A percentile compares a stretch with the other conserved stretches of the same genome.
phyloP scores from a whole-genome alignment of 371 early-diverging fungal genomes.

The Smittium culicis region DNA sequence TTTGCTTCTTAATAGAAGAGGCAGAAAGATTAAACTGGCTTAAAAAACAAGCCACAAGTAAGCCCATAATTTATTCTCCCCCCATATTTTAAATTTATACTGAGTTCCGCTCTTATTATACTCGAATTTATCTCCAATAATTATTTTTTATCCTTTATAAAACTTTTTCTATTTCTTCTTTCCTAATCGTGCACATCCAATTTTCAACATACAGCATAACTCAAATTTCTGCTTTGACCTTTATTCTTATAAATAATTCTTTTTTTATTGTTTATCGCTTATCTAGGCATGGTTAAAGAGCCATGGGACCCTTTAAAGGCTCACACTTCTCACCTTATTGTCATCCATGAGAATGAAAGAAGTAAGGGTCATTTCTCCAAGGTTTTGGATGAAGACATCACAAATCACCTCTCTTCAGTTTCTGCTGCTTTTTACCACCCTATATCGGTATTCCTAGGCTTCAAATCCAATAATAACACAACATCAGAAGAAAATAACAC shows the following conservation, averaged over 20 bases:
- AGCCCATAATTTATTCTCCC: constrained; percentile 5
- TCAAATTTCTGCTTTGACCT: background rate
- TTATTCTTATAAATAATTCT: background rate
- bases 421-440: constrained; percentile 5
- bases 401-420: background rate
- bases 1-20: constrained; percentile 50
- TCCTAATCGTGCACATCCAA: background rate
- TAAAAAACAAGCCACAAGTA: constrained; percentile 13
- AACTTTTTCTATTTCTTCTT: background rate
- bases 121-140: background rate
- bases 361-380: background rate
- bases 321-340: constrained; percentile 1
- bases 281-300: background rate
- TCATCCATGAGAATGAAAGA: constrained; percentile 10
- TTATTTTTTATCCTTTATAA: too few species aligned
- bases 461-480: background rate
- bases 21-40: constrained; percentile 40
- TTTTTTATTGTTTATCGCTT: background rate
- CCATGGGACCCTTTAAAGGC: background rate
- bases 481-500: background rate
- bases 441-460: background rate
- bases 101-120: background rate
- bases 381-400: background rate
- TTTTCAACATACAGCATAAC: background rate
- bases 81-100: background rate